phyloP scores from a whole-genome alignment of 768 basidiomycete species.

The Boletellus ananiceps region DNA sequence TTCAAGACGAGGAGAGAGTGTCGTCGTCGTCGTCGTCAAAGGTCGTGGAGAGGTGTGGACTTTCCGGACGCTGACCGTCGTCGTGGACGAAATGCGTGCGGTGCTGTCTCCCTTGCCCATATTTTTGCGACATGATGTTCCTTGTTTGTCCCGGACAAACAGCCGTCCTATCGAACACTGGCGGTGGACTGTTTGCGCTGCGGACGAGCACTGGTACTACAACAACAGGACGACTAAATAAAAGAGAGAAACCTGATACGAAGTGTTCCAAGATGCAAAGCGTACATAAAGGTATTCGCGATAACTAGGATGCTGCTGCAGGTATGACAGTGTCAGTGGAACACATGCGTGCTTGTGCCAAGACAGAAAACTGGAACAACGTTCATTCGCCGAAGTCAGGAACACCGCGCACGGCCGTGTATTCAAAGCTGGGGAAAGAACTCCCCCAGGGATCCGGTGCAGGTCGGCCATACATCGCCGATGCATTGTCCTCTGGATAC shows the following conservation, averaged over 20 bases:
- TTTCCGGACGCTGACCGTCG: conserved; percentile 16
- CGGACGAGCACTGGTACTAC: not conserved
- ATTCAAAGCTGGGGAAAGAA: conserved; percentile 78
- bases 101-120: conserved; percentile 21
- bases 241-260: no score
- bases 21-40: not conserved
- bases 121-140: conserved; percentile 36
- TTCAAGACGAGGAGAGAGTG: conserved; percentile 41
- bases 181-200: not conserved
- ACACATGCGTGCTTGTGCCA: not conserved
- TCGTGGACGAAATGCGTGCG: conserved; percentile 24
- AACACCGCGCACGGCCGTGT: conserved; percentile 40
- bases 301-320: conserved; percentile 4
- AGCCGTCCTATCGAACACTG: conserved; percentile 14
- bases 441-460: conserved; percentile 59
- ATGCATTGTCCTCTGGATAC: conserved; percentile 72
- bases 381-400: conserved; percentile 3
- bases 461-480: conserved; percentile 53
- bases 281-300: conserved; percentile 9
- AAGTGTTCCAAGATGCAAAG: conserved; percentile 1
- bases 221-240: not conserved
- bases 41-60: conserved; percentile 1
- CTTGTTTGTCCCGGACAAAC: conserved; percentile 32
- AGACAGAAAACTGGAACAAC: conserved; percentile 1
- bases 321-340: conserved; percentile 15